These are phyloP conservation scores for Borealophlyctis nickersoniae DNA, from an alignment of 192 early-diverging fungal genomes.

Conservation along the genomic window DNA sequence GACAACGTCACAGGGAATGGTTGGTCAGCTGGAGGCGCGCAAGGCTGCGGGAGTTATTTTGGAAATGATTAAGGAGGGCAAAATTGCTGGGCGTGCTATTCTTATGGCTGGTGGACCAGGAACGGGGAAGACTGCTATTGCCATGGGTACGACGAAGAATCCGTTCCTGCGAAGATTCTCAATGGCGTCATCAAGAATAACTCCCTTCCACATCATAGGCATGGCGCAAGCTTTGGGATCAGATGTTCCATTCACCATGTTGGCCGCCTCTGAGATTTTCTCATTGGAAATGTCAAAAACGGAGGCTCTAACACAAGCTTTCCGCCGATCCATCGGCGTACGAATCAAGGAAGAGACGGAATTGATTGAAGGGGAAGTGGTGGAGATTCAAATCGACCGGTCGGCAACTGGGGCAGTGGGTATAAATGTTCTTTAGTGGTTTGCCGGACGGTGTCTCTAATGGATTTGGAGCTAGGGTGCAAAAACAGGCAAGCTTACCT, in stretches of 20 bases:
- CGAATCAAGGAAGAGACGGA: constrained; percentile 99
- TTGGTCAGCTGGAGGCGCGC: constrained; percentile 91
- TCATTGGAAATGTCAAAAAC: constrained; percentile 99
- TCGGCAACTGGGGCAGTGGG: constrained; percentile 81
- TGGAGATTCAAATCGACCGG: constrained; percentile 96
- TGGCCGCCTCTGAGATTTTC: constrained; percentile 97
- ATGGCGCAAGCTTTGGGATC: constrained; percentile 92
- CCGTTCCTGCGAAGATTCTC: background rate
- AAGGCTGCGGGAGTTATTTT: constrained; percentile 96
- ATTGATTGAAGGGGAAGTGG: constrained; percentile 97
- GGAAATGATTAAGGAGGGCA: constrained; percentile 95
- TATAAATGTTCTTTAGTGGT: too few relatives aligned
- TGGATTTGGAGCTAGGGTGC: too few relatives aligned
- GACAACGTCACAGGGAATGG: constrained; percentile 90
- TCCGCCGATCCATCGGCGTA: constrained; percentile 94
- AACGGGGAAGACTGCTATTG: constrained; percentile 99
- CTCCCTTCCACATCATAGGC: constrained; percentile 31
- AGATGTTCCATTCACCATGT: constrained; percentile 96
- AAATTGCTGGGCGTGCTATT: constrained; percentile 94
- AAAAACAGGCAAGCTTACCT: constrained; percentile 95
- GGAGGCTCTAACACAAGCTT: constrained; percentile 96
- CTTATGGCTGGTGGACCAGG: constrained; percentile 98
- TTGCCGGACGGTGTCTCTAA: too few relatives aligned
- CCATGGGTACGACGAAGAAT: constrained; percentile 76
- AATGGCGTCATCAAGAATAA: too few relatives aligned